Evolutionary conservation across 768 basidiomycete genomes (phyloP).

Genomic region (Postia placenta): DNA sequence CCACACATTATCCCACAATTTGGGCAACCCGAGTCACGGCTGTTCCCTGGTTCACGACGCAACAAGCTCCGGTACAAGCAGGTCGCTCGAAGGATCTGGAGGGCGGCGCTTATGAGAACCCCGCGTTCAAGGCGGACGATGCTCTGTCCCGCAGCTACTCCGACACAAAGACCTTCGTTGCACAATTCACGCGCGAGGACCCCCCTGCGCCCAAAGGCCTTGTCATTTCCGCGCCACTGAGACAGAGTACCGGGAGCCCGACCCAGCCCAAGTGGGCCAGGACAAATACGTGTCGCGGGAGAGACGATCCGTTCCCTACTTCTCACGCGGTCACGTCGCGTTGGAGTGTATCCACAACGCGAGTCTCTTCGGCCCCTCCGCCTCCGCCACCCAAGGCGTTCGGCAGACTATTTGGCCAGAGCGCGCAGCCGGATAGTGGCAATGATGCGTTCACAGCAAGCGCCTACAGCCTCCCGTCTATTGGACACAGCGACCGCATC

Average conservation of each 20-base stretch:
- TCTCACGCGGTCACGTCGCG: conserved; percentile 26
- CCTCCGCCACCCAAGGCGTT: conserved; percentile 13
- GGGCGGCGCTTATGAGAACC: neutral
- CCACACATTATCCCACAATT: conserved; percentile 34
- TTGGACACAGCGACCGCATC: conserved; percentile 9
- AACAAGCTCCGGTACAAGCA: conserved; percentile 34
- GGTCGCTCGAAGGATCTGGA: conserved; percentile 27
- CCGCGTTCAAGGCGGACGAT: neutral
- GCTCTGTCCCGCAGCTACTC: neutral
- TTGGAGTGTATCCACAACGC: conserved; percentile 23
- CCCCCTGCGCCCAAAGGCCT: neutral
- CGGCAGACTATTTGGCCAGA: neutral
- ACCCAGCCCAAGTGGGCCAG: conserved; percentile 46
- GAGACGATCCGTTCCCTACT: conserved; percentile 47
- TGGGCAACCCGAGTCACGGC: conserved; percentile 48
- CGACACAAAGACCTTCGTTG: neutral
- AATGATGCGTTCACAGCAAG: neutral
- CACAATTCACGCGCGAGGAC: neutral
- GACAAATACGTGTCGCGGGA: conserved; percentile 43
- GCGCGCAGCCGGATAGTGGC: neutral
- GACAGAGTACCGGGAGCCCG: conserved; percentile 12
- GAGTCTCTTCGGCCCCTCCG: conserved; percentile 3
- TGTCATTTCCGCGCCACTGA: conserved; percentile 7
- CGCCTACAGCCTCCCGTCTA: neutral
- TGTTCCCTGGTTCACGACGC: conserved; percentile 50